phyloP scores from a whole-genome alignment of 768 basidiomycete genomes.

The Boletales sp. region DNA sequence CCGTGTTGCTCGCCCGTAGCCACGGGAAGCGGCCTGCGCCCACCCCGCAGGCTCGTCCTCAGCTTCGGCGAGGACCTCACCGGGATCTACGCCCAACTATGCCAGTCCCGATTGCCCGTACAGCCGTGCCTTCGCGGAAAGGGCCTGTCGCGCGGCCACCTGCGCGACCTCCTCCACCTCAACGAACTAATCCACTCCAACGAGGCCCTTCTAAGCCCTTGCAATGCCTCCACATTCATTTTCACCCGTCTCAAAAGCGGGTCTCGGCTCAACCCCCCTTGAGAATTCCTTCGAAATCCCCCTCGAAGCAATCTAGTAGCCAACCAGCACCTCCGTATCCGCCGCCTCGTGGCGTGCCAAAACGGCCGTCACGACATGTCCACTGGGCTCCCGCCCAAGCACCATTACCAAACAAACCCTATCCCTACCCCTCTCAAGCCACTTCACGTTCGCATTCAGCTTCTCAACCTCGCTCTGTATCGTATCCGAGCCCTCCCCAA shows the following conservation, averaged over 20 bases:
- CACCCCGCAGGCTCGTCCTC: conserved; percentile 15
- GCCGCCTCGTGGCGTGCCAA: conserved; percentile 17
- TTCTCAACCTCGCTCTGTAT: conserved; percentile 3
- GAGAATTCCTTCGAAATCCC: background rate
- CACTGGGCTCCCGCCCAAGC: conserved; percentile 31
- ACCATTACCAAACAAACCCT: conserved; percentile 20
- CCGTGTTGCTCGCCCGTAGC: conserved; percentile 12
- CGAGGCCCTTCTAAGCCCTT: conserved; percentile 12
- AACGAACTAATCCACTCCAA: conserved; percentile 10
- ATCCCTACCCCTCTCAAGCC: conserved; percentile 23
- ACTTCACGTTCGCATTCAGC: conserved; percentile 6
- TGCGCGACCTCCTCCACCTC: conserved; percentile 9
- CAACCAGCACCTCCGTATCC: conserved; percentile 18
- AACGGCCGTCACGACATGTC: conserved; percentile 19
- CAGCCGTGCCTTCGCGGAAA: conserved; percentile 11
- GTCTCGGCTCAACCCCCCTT: conserved; percentile 4
- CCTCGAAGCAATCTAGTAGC: conserved; percentile 1
- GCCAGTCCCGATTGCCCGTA: conserved; percentile 9
- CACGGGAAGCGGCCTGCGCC: conserved; percentile 18
- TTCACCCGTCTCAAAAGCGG: conserved; percentile 24
- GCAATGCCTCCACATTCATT: conserved; percentile 24
- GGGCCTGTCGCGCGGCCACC: conserved; percentile 10
- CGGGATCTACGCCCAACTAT: conserved; percentile 9
- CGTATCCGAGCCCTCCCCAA: background rate
- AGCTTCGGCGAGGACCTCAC: conserved; percentile 17